Conservation (phyloP, 768 basidiomycete species). For the Leccinum barrowsii region DNA sequence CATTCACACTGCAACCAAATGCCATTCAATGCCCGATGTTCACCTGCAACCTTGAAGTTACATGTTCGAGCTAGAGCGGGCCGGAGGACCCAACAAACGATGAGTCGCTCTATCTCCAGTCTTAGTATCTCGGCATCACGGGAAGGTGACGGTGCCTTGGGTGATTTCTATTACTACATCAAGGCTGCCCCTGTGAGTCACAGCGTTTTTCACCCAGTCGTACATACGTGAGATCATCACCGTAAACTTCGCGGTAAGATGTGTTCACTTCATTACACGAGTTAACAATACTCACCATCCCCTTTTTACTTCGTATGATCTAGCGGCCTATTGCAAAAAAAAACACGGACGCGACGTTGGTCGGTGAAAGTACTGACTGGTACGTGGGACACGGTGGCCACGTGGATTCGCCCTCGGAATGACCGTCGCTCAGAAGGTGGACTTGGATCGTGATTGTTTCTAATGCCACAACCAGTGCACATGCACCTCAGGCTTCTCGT, state of each 20-base stretch:
- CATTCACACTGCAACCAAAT: not conserved
- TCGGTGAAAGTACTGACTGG: not conserved
- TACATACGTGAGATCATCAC: not conserved
- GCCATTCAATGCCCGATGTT: too few relatives aligned
- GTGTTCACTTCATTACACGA: not conserved
- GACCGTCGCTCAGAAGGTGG: not conserved
- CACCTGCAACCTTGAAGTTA: not conserved
- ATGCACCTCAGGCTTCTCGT: not conserved
- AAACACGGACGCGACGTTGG: conserved; percentile 37
- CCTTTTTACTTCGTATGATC: conserved; percentile 1
- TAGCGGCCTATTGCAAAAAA: conserved; percentile 45
- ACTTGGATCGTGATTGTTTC: not conserved
- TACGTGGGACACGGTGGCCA: not conserved
- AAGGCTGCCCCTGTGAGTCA: not conserved
- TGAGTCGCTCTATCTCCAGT: not conserved
- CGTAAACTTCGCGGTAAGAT: not conserved
- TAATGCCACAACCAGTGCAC: not conserved
- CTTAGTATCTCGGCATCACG: not conserved
- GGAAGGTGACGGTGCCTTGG: conserved; percentile 3
- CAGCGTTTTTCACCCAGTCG: not conserved
- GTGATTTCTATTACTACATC: not conserved
- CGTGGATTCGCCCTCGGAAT: not conserved
- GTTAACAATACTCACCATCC: conserved; percentile 3
- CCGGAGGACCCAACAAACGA: not conserved
- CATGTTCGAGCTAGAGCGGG: not conserved